Conservation (phyloP, 1,284 basidiomycete species). For the Cutaneotrichosporon cavernicola region DNA sequence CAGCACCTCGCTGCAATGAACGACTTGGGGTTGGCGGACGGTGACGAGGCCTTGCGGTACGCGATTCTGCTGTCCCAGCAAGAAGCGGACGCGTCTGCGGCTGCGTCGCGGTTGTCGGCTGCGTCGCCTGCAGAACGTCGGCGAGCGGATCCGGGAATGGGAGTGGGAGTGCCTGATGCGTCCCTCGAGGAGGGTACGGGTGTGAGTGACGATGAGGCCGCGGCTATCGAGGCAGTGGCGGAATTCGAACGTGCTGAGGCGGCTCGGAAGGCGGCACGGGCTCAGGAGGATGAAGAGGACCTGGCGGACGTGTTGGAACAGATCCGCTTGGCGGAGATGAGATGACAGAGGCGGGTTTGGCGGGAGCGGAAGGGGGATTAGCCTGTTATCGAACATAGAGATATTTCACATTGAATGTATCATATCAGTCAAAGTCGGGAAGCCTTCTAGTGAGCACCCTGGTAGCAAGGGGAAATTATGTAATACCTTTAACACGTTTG, state of each 20-base stretch:
- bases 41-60: slow-evolving; percentile 45
- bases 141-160: not conserved
- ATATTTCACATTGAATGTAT: not conserved
- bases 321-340: slow-evolving; percentile 40
- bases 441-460: not conserved
- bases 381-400: not conserved
- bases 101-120: not conserved
- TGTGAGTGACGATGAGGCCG: slow-evolving; percentile 22
- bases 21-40: slow-evolving; percentile 41
- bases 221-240: slow-evolving; percentile 19
- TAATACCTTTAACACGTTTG: not conserved
- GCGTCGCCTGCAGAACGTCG: not conserved
- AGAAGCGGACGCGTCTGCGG: slow-evolving; percentile 19
- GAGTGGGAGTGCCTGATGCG: slow-evolving; percentile 4
- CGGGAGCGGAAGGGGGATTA: slow-evolving; percentile 8
- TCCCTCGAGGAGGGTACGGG: slow-evolving; percentile 2
- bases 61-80: slow-evolving; percentile 44
- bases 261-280: slow-evolving; percentile 8
- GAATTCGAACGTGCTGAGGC: slow-evolving; percentile 18
- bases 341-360: slow-evolving; percentile 16
- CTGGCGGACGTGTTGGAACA: slow-evolving; percentile 35
- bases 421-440: not conserved
- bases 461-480: not conserved
- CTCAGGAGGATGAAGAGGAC: slow-evolving; percentile 29
- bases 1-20: slow-evolving; percentile 34